Evolutionary conservation across 768 basidiomycete genomes (phyloP), one percentile per base, ranked within the genome.

Genomic region (Mycena haematopus): DNA sequence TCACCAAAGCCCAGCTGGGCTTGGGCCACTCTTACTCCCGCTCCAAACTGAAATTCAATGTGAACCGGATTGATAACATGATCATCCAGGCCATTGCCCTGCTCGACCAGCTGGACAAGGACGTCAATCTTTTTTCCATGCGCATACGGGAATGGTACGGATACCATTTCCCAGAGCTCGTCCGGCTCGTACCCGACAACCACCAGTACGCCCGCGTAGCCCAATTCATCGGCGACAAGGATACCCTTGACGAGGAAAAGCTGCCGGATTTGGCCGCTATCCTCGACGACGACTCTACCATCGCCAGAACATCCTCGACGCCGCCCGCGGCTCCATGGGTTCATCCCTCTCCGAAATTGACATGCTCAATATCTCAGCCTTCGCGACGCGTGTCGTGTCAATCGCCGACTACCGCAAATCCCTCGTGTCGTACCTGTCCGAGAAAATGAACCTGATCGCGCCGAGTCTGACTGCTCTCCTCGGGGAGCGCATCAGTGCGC

Each of bases 31-130:
- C 95, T 4, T 98, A 96, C 80, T 97, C 95, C 24, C 90, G 96
- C 66, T 91, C 96, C 42, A 99, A 98, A 75, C 90, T 98, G 65
- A 99, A 99, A 79, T 98, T 95, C 85, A 96, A 95, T 77, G 93
- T 95, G 57, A 96, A 96, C 82, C 85, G 93, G 55, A 86, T 93
- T 59, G 95, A 97, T 79, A 97, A 99, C 83, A 99, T 99, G 96
- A 98, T 99, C 78, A 99, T 99, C 70, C 96, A 98, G 78, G 96
- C 96, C 62, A 98, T 99, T 74, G 93, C 96, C 6, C 89, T 98
- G 60, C 92, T 97, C 70, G 96, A 99, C 79, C 96, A 98, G 72
- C 90, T 98, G 71, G 96, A 99, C 85, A 99, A 98, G 82, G 96
- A 99, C 76, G 95, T 98, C 77, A 99, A 99, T 81, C 87, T 96